These are phyloP conservation scores for Dinochytrium kinnereticum DNA, from an alignment of 371 early-diverging fungal genomes.

Conservation along the genomic window DNA sequence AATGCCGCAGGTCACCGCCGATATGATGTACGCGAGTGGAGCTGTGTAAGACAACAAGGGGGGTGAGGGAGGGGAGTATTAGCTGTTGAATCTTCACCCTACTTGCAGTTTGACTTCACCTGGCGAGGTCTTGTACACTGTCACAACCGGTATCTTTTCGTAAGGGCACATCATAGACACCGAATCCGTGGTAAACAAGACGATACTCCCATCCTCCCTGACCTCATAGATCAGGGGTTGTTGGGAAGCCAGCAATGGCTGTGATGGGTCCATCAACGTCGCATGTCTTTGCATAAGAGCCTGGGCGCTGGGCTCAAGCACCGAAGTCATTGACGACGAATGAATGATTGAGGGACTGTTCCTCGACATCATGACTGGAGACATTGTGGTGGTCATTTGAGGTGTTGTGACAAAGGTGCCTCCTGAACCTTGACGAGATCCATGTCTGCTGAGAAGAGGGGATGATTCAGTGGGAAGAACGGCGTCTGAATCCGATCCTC, in stretches of 20 bases:
- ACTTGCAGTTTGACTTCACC: neutral
- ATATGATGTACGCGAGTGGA: conserved; percentile 5
- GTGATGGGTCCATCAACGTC: neutral
- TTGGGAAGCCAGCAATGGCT: conserved; percentile 9
- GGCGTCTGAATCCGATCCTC: too few species aligned
- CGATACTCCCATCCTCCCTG: neutral
- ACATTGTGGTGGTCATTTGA: too few species aligned
- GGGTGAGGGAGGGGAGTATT: neutral
- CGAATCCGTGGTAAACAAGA: conserved; percentile 16
- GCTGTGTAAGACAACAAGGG: neutral
- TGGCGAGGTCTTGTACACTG: conserved; percentile 13
- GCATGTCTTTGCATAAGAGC: neutral
- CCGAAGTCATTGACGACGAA: too few species aligned
- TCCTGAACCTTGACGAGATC: too few species aligned
- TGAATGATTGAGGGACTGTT: too few species aligned
- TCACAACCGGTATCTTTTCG: neutral
- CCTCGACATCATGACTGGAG: too few species aligned
- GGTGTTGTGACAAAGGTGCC: too few species aligned
- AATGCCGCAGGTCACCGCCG: neutral
- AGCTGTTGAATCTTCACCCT: neutral
- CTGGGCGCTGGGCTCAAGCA: neutral
- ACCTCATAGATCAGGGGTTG: conserved; percentile 12
- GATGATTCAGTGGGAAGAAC: too few species aligned
- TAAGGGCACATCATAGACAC: conserved; percentile 13
- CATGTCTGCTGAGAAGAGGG: too few species aligned